These are phyloP conservation scores for Sisymbrium altissimum DNA, from an alignment of 345 rosid species.

Conservation along the genomic window DNA sequence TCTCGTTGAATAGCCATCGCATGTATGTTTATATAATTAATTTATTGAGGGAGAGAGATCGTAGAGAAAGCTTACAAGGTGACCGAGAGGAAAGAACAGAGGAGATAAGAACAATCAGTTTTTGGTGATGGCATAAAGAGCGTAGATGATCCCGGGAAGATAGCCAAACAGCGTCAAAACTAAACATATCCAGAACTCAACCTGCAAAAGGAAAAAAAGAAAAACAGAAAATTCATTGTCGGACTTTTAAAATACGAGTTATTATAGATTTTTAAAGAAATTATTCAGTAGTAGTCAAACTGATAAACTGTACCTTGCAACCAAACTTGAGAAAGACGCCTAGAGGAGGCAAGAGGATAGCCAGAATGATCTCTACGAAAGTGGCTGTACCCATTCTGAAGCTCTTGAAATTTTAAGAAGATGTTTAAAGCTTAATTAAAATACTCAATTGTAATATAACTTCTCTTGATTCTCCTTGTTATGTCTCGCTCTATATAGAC, in stretches of 20 bases:
- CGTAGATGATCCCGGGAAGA: conserved; percentile 80
- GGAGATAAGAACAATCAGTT: conserved; percentile 4
- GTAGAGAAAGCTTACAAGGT: conserved; percentile 16
- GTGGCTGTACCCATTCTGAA: conserved; percentile 39
- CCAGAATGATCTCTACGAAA: conserved; percentile 65
- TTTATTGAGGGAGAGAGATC: not conserved
- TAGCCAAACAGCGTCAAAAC: conserved; percentile 62
- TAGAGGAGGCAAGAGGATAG: conserved; percentile 83
- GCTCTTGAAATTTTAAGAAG: not conserved
- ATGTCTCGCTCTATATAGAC: conserved; percentile 9
- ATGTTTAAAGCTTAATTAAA: not conserved
- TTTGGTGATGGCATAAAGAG: conserved; percentile 70
- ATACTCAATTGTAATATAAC: not conserved
- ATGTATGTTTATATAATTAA: not conserved
- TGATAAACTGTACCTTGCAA: conserved; percentile 37
- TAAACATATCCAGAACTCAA: conserved; percentile 87
- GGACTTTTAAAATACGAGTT: not conserved
- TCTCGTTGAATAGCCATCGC: not conserved
- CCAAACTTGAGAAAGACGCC: conserved; percentile 87
- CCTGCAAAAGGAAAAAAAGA: conserved; percentile 30
- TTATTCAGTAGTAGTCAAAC: not conserved
- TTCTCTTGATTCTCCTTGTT: conserved; percentile 8
- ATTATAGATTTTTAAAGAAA: not conserved
- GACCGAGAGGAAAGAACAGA: not conserved
- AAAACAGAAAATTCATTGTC: not conserved